Evolutionary conservation across 148 eudicot species (phyloP).

Genomic region (Persicaria maculosa): DNA sequence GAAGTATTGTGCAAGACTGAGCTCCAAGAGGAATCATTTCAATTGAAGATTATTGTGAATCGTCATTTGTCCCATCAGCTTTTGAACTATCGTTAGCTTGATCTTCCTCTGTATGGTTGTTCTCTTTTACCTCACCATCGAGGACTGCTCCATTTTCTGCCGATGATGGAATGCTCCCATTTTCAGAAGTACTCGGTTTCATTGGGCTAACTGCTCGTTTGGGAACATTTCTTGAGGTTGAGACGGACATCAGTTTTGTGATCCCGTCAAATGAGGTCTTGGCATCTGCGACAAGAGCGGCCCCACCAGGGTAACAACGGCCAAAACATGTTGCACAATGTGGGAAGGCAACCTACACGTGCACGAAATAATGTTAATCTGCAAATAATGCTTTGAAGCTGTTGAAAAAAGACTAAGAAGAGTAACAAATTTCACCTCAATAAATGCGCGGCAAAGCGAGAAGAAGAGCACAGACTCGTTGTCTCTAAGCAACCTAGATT

Average conservation of each 20-base stretch:
- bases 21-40: constrained; percentile 3
- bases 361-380: neutral
- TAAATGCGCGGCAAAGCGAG: constrained; percentile 83
- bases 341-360: constrained; percentile 72
- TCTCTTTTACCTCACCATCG: constrained; percentile 26
- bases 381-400: neutral
- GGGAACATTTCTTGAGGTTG: constrained; percentile 50
- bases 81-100: constrained; percentile 1
- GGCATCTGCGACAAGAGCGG: constrained; percentile 55
- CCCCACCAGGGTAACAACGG: constrained; percentile 85
- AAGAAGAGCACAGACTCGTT: constrained; percentile 86
- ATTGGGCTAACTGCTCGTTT: constrained; percentile 35
- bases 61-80: constrained; percentile 7
- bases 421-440: constrained; percentile 50
- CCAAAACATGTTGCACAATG: constrained; percentile 87
- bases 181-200: constrained; percentile 35
- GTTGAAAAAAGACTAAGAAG: neutral
- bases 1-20: neutral
- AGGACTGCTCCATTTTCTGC: constrained; percentile 48
- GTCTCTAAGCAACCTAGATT: constrained; percentile 70
- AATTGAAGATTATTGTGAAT: constrained; percentile 10
- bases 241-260: constrained; percentile 54
- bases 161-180: constrained; percentile 28
- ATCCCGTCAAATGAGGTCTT: constrained; percentile 71
- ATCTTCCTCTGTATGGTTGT: constrained; percentile 26